A percentile compares a stretch with the other conserved stretches of the same genome.
Conservation (phyloP, 2,329 filamentous ascomycete genomes). For the Drechslerella dactyloides region DNA sequence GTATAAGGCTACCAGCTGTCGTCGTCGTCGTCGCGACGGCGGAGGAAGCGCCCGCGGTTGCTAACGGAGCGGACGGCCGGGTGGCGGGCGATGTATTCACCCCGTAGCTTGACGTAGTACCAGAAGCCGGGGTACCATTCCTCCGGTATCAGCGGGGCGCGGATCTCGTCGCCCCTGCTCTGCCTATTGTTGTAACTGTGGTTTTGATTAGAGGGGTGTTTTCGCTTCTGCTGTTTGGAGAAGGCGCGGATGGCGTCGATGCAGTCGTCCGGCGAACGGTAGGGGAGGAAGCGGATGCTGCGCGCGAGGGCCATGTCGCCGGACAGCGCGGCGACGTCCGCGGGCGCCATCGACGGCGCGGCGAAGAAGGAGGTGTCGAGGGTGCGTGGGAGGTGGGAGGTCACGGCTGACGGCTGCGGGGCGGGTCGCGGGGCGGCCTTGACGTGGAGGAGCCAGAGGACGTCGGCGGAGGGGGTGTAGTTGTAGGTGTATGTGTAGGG, state of each 20-base stretch:
- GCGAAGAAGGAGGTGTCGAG: slow-evolving; percentile 12
- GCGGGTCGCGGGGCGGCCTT: not conserved
- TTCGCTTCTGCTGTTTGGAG: not conserved
- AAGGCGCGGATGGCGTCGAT: slow-evolving; percentile 6
- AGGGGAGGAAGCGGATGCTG: slow-evolving; percentile 29
- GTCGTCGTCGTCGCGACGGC: not conserved
- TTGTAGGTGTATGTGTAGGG: not conserved
- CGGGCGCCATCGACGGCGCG: slow-evolving; percentile 6
- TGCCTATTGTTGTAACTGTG: too few species aligned
- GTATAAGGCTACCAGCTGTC: too few species aligned
- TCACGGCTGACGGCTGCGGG: not conserved
- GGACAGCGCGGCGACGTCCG: not conserved
- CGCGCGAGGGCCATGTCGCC: slow-evolving; percentile 23
- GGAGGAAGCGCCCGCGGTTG: not conserved
- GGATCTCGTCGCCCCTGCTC: slow-evolving; percentile 2
- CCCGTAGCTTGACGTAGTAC: slow-evolving; percentile 15
- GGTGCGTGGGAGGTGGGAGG: not conserved
- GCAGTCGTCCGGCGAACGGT: not conserved
- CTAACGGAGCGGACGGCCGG: not conserved
- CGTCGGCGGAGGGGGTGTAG: not conserved
- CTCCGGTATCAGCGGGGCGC: not conserved
- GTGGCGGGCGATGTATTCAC: slow-evolving; percentile 1
- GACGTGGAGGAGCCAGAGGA: slow-evolving; percentile 24
- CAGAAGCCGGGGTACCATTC: slow-evolving; percentile 30
- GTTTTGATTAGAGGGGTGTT: too few species aligned